phyloP scores from a whole-genome alignment of 1,139 yeast species.

The Lodderomyces metapsilosis region DNA sequence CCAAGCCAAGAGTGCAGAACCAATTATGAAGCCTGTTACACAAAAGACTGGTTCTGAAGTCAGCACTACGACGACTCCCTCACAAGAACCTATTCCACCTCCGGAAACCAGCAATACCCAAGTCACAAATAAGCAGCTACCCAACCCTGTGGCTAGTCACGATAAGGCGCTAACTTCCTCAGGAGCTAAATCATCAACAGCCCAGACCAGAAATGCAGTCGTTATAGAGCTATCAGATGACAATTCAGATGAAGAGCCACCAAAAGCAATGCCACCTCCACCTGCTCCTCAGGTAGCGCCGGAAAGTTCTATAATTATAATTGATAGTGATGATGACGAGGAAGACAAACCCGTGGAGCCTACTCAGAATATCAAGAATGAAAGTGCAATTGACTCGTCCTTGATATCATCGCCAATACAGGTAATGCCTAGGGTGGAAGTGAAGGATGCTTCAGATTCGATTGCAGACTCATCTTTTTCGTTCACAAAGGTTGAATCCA shows the following conservation, averaged over 20 bases:
- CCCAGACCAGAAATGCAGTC: neutral
- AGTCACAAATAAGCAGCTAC: no score
- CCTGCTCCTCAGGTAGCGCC: no score
- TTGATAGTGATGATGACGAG: constrained; percentile 7
- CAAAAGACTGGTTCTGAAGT: no score
- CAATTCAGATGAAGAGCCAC: neutral
- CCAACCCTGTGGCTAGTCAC: no score
- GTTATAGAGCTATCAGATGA: constrained; percentile 5
- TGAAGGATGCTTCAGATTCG: constrained; percentile 8
- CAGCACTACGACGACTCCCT: no score
- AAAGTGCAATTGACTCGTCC: neutral
- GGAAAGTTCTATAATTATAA: constrained; percentile 3
- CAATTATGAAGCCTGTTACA: no score
- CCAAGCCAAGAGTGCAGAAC: no score
- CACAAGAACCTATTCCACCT: neutral
- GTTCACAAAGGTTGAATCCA: constrained; percentile 7
- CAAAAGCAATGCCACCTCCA: neutral
- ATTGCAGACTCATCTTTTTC: constrained; percentile 15
- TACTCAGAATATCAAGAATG: neutral
- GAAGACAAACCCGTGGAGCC: neutral
- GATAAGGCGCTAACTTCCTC: neutral
- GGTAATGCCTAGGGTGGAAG: neutral
- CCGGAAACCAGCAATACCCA: no score
- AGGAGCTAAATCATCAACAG: neutral
- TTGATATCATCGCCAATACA: constrained; percentile 2